These are phyloP conservation scores for Sclerotinia glacialis DNA, from an alignment of 2,329 filamentous ascomycete species.

Conservation along the genomic window DNA sequence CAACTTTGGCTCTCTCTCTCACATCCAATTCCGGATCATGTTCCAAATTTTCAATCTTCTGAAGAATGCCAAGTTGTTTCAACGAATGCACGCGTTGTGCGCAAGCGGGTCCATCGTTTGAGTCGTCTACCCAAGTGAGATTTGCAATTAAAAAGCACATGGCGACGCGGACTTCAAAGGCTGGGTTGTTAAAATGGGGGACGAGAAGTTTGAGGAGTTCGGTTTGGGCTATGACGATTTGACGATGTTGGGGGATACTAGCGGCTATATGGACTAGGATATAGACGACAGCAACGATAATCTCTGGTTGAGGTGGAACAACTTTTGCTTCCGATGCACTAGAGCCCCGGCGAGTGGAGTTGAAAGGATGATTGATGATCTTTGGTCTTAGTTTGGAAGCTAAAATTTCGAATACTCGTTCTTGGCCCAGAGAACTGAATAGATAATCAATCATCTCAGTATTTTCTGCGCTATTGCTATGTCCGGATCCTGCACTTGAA, in stretches of 20 bases:
- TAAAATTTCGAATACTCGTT: slow-evolving; percentile 77
- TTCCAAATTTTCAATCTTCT: slow-evolving; percentile 60
- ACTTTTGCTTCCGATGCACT: slow-evolving; percentile 48
- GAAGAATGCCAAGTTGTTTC: slow-evolving; percentile 66
- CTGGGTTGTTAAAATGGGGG: slow-evolving; percentile 69
- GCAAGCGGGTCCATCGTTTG: slow-evolving; percentile 62
- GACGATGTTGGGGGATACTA: slow-evolving; percentile 72
- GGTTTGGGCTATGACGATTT: slow-evolving; percentile 73
- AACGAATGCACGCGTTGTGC: slow-evolving; percentile 66
- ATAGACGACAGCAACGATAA: slow-evolving; percentile 74
- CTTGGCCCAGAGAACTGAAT: slow-evolving; percentile 70
- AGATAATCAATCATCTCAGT: slow-evolving; percentile 81
- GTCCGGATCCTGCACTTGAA: slow-evolving; percentile 49
- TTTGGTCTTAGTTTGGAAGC: slow-evolving; percentile 70
- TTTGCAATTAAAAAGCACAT: slow-evolving; percentile 85
- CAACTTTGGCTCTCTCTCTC: slow-evolving; percentile 77
- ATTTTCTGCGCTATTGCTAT: slow-evolving; percentile 51
- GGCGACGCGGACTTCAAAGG: slow-evolving; percentile 70
- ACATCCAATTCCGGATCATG: slow-evolving; percentile 78
- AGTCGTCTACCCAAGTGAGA: slow-evolving; percentile 77
- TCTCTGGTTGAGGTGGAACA: slow-evolving; percentile 60
- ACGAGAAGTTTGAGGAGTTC: slow-evolving; percentile 71
- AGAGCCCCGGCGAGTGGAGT: slow-evolving; percentile 44
- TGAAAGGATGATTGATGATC: slow-evolving; percentile 49
- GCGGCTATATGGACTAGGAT: slow-evolving; percentile 88